Base-by-base conservation (phyloP, 768 basidiomycete genomes). In the Lenzites betulinus region DNA sequence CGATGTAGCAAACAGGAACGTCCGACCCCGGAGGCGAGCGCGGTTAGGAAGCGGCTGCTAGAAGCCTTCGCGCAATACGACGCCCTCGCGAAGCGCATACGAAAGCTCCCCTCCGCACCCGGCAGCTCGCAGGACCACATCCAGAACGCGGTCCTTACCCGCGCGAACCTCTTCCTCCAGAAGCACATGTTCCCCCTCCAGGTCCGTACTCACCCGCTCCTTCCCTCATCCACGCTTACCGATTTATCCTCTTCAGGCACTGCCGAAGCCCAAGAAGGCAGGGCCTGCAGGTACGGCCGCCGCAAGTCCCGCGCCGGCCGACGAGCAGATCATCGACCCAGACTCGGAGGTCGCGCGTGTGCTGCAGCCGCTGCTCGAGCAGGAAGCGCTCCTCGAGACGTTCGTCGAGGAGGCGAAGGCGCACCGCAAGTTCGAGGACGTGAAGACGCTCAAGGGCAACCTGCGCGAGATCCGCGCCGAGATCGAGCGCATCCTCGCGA, bases 351-450 rank as follows among this genome's bases (percentile, higher is more conserved):
- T 92, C 22, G 93, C 93, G 2, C 78, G 83, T 43, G 76, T 80
- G 7, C 76, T 98, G 16, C 95, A 98, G 66, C 95, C 95, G 2
- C 76, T 98, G 13, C 81, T 98, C 16, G 95, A 98, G 74, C 96
- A 98, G 73, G 96, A 99, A 74, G 88, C 90, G 2, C 80, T 98
- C 48, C 81, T 99, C 20, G 92, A 95, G 73, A 82, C 86, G 1
- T 98, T 95, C 68, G 85, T 98, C 8, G 88, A 90, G 65, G 94
- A 98, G 71, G 96, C 96, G 7, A 89, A 88, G 73, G 82, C 86
- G 2, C 89, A 89, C 66, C 81, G 96, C 43, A 98, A 98, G 75
- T 98, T 98, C 64, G 96, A 98, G 73, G 97, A 99, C 69, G 90
- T 90, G 15, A 90, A 90, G 73, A 90, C 89, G 3, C 77, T 99